Evolutionary conservation across 2,329 filamentous ascomycete species (phyloP).

Genomic region (Neonectria sp.): DNA sequence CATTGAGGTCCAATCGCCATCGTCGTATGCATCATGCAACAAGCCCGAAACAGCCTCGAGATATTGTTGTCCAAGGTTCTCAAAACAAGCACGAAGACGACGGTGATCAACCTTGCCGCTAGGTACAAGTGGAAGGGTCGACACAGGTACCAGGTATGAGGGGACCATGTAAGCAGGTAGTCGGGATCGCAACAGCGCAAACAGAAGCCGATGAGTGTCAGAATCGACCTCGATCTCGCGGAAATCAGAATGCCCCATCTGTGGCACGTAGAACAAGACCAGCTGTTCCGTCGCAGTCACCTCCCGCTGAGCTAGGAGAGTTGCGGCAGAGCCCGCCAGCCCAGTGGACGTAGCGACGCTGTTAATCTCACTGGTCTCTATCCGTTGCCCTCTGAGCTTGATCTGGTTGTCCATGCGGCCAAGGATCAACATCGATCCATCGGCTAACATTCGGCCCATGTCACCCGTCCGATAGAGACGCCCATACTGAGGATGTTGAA

Average conservation of each 20-base stretch:
- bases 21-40: constrained; percentile 48
- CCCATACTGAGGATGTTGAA: constrained; percentile 78
- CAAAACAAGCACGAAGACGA: constrained; percentile 65
- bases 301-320: constrained; percentile 68
- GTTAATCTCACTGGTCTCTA: constrained; percentile 85
- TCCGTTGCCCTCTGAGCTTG: constrained; percentile 84
- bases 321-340: constrained; percentile 73
- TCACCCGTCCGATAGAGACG: constrained; percentile 88
- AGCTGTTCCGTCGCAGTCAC: constrained; percentile 66
- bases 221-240: constrained; percentile 55
- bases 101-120: constrained; percentile 82
- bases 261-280: constrained; percentile 78
- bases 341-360: constrained; percentile 68
- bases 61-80: constrained; percentile 58
- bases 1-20: constrained; percentile 63
- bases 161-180: constrained; percentile 88
- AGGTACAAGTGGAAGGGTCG: constrained; percentile 77
- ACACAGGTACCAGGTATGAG: constrained; percentile 79
- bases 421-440: constrained; percentile 81
- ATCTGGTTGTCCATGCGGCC: constrained; percentile 85
- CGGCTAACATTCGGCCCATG: constrained; percentile 82
- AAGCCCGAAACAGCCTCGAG: constrained; percentile 56
- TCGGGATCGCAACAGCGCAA: constrained; percentile 65
- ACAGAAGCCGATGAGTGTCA: constrained; percentile 62
- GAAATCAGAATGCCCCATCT: constrained; percentile 47